phyloP scores from a whole-genome alignment of 1,284 basidiomycete species.

The Apiotrichum sp. region DNA sequence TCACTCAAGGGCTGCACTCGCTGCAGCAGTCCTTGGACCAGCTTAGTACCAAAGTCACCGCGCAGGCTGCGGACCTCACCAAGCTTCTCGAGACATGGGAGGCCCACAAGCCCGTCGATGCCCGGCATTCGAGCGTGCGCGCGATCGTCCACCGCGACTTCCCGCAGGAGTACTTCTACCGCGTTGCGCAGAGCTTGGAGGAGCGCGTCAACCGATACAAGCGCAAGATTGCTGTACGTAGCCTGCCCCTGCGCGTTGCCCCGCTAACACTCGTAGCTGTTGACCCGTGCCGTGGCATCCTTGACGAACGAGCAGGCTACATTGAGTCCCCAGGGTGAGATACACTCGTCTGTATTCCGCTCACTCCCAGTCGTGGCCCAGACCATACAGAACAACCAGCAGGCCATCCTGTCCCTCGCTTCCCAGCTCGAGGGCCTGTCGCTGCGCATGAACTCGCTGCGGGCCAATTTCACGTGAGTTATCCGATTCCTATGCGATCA shows the following conservation, averaged over 20 bases:
- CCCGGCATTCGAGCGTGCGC: slow-evolving; percentile 26
- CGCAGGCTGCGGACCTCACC: slow-evolving; percentile 32
- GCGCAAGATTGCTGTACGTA: slow-evolving; percentile 31
- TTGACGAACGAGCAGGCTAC: slow-evolving; percentile 26
- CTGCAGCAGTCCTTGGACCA: slow-evolving; percentile 25
- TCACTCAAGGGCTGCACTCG: slow-evolving; percentile 30
- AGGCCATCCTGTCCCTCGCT: slow-evolving; percentile 35
- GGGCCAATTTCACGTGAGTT: slow-evolving; percentile 30
- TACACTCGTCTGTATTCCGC: background rate
- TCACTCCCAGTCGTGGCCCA: slow-evolving; percentile 29
- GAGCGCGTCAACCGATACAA: slow-evolving; percentile 38
- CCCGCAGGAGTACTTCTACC: slow-evolving; percentile 38
- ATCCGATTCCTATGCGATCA: too few species aligned
- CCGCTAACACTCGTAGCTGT: slow-evolving; percentile 20
- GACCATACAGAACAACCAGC: slow-evolving; percentile 42
- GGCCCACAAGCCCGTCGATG: slow-evolving; percentile 33
- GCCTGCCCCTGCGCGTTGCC: too few species aligned
- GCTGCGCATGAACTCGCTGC: slow-evolving; percentile 30
- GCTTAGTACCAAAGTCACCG: slow-evolving; percentile 24
- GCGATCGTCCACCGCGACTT: slow-evolving; percentile 37
- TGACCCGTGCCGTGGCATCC: slow-evolving; percentile 31
- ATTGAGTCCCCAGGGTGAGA: slow-evolving; percentile 34
- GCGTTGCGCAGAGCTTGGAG: slow-evolving; percentile 27
- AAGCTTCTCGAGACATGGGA: slow-evolving; percentile 40
- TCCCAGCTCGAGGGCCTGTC: slow-evolving; percentile 35